Conservation (phyloP, 164 flowering plant species). For the Warburgia ugandensis region DNA sequence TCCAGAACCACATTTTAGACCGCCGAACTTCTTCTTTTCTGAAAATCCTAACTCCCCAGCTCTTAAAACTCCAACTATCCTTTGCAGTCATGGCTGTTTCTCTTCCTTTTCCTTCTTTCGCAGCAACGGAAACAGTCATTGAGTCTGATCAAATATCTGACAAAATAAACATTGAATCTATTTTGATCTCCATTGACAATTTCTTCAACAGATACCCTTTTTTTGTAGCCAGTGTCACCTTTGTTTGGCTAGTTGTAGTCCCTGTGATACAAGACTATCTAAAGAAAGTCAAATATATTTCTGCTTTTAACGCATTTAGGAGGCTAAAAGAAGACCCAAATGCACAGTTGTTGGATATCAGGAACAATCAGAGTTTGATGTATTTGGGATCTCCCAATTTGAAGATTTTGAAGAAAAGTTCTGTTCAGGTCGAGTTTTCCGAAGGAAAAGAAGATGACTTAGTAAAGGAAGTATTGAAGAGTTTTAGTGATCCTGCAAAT, state of each 20-base stretch:
- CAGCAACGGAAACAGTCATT: conserved; percentile 33
- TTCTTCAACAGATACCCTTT: conserved; percentile 75
- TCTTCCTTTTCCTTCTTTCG: conserved; percentile 35
- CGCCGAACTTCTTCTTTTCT: not conserved
- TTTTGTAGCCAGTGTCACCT: conserved; percentile 63
- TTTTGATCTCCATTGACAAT: conserved; percentile 68
- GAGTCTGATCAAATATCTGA: conserved; percentile 27
- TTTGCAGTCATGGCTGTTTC: conserved; percentile 22
- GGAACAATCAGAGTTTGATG: conserved; percentile 41
- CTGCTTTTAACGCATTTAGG: conserved; percentile 66
- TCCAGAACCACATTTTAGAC: conserved; percentile 2
- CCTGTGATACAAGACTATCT: conserved; percentile 59
- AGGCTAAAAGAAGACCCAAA: conserved; percentile 61
- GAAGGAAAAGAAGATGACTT: conserved; percentile 60
- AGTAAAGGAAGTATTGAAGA: conserved; percentile 50
- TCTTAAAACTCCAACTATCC: conserved; percentile 10
- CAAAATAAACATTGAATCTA: conserved; percentile 57
- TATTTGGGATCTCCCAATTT: conserved; percentile 64
- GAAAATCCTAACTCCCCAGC: conserved; percentile 1
- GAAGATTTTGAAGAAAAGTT: conserved; percentile 45
- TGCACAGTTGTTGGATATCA: conserved; percentile 65
- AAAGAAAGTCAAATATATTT: conserved; percentile 50
- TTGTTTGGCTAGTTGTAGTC: conserved; percentile 75
- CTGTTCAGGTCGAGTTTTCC: conserved; percentile 38
- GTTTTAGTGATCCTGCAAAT: conserved; percentile 42